phyloP scores from a whole-genome alignment of 2,329 filamentous ascomycete genomes.

The Cylindrodendrum hubeiense region DNA sequence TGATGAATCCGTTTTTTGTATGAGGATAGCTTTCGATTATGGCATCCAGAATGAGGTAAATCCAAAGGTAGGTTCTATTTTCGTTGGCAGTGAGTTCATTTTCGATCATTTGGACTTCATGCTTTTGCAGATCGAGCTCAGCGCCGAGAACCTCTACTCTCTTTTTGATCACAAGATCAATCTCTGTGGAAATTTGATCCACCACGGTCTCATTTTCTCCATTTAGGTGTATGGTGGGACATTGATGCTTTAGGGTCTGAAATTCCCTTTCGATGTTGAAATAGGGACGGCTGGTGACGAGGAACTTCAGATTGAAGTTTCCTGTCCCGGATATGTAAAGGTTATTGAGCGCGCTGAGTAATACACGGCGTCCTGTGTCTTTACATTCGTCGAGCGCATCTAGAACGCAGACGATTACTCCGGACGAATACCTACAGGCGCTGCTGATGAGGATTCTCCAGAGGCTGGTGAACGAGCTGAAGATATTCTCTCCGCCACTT shows the following conservation, averaged over 20 bases:
- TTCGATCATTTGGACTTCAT: constrained; percentile 25
- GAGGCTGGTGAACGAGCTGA: constrained; percentile 43
- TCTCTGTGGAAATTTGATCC: constrained; percentile 36
- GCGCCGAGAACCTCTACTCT: constrained; percentile 7
- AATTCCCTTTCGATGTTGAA: constrained; percentile 38
- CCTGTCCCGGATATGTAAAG: constrained; percentile 33
- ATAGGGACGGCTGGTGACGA: constrained; percentile 51
- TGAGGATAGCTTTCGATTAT: constrained; percentile 25
- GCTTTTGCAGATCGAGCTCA: background rate
- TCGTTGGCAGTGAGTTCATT: constrained; percentile 21
- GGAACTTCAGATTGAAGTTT: constrained; percentile 49
- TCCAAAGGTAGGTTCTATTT: constrained; percentile 45
- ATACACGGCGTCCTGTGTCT: constrained; percentile 22
- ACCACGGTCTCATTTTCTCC: constrained; percentile 35
- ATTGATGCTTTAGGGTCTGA: background rate
- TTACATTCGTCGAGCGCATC: constrained; percentile 58
- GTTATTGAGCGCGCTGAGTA: constrained; percentile 41
- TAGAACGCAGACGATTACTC: constrained; percentile 51
- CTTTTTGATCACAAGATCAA: constrained; percentile 32
- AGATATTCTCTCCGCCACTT: constrained; percentile 26
- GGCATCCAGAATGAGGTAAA: constrained; percentile 34
- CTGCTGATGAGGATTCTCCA: constrained; percentile 46
- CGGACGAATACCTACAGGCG: constrained; percentile 18
- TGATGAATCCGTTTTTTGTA: constrained; percentile 8
- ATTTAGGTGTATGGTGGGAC: constrained; percentile 32